Evolutionary conservation across 1,284 basidiomycete genomes (phyloP), one percentile per base, ranked within the genome.

Genomic region (Mycosarcoma maydis): DNA sequence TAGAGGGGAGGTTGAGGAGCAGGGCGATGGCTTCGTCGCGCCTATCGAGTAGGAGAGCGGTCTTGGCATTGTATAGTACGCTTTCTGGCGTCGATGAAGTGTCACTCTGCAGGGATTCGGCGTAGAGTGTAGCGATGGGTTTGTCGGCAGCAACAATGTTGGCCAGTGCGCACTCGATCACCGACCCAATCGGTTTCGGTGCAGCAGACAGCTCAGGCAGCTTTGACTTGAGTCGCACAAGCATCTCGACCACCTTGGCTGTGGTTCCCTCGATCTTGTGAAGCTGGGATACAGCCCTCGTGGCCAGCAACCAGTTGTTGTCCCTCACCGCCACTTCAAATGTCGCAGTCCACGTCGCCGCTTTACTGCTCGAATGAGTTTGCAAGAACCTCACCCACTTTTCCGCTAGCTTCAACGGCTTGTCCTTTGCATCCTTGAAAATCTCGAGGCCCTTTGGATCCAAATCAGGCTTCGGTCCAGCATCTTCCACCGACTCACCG

Each of bases 281-380:
- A 1, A 89, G 90, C 2, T 84, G 84, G 9, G 85, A 85, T 5
- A 98, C 85, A 0, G 91, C 91, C 60, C 87, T 85, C 1, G 88
- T 83, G 0, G 92, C 93, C 73, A 92, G 90, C 23, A 94, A 82
- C 75, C 89, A 89, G 80, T 91, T 92, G 76, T 88, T 87, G 80
- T 90, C 85, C 47, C 92, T 85, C 19, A 91, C 82, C 22, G 90
- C 88, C 23, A 98, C 89, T 76, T 97, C 92, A 77, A 92, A 96
- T 2, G 86, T 85, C 0, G 86, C 85, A 38, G 88, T 81, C 90
- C 92, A 94, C 6, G 88, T 88, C 34, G 91, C 88, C 8, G 91
- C 81, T 46, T 87, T 85, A 1, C 85, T n/a, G 0, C 66, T 26
- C 4, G 77, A 72, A 16, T 79, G 83, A 3, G 83, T 84, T 17